Evolutionary conservation across 2,329 filamentous ascomycete species (phyloP).

Genomic region (Beauveria bassiana): DNA sequence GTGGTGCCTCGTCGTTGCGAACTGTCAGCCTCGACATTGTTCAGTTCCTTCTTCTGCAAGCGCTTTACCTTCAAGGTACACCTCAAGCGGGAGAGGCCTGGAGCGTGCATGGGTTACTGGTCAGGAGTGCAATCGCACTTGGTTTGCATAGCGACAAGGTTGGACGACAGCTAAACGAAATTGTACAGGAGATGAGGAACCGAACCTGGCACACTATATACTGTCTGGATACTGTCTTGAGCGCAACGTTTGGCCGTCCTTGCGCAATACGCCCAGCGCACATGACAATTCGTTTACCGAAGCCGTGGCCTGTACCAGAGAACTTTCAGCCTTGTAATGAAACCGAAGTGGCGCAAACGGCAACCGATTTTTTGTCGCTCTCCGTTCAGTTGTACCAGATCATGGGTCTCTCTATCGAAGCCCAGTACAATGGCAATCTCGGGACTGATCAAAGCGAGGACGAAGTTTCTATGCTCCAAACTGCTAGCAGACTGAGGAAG

Average conservation of each 20-base stretch:
- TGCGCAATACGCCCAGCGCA: conserved; percentile 36
- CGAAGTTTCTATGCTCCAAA: conserved; percentile 9
- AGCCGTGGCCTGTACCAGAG: conserved; percentile 17
- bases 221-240: conserved; percentile 29
- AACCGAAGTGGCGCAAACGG: not conserved
- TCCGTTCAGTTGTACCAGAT: conserved; percentile 11
- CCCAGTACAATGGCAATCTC: conserved; percentile 9
- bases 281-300: conserved; percentile 27
- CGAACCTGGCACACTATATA: conserved; percentile 33
- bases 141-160: conserved; percentile 40
- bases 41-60: conserved; percentile 40
- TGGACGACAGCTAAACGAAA: conserved; percentile 24
- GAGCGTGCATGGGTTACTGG: conserved; percentile 44
- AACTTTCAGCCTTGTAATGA: not conserved
- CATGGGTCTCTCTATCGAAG: conserved; percentile 11
- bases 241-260: conserved; percentile 45
- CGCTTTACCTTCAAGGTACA: conserved; percentile 46
- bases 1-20: conserved; percentile 31
- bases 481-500: not conserved
- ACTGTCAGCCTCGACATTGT: conserved; percentile 40
- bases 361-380: not conserved
- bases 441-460: not conserved
- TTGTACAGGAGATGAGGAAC: conserved; percentile 39
- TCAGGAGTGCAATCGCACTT: conserved; percentile 42
- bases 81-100: conserved; percentile 46